Evolutionary conservation across 495 filamentous ascomycete species (phyloP).

Genomic region (Xylaria cubensis): DNA sequence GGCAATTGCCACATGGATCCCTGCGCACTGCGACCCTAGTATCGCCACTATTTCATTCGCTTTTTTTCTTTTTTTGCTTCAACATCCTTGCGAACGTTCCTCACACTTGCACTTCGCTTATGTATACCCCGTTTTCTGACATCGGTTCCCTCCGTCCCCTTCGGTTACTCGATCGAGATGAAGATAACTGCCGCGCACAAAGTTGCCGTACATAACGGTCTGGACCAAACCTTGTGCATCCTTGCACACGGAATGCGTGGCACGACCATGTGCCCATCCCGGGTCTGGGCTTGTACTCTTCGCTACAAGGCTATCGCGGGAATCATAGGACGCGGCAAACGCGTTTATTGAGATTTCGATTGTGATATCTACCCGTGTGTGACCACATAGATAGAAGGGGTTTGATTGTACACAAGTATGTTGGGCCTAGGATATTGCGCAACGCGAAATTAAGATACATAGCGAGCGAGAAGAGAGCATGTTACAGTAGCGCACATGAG

Average conservation of each 20-base stretch:
- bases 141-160: neutral
- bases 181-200: neutral
- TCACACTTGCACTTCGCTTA: neutral
- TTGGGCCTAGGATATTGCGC: neutral
- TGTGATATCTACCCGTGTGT: neutral
- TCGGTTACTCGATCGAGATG: neutral
- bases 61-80: neutral
- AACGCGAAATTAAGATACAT: neutral
- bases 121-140: neutral
- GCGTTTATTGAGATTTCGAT: neutral
- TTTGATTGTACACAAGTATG: neutral
- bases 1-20: neutral
- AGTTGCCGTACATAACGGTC: neutral
- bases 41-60: neutral
- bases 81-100: neutral
- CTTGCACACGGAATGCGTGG: neutral
- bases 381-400: neutral
- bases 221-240: neutral
- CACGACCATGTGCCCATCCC: neutral
- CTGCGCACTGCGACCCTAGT: neutral
- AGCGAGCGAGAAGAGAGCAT: neutral
- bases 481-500: neutral
- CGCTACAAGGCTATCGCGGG: neutral
- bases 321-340: neutral
- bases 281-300: neutral